Evolutionary conservation across 2,329 filamentous ascomycete genomes (phyloP), one percentile per base, ranked within the genome.

Genomic region (Clarireedia sp.): DNA sequence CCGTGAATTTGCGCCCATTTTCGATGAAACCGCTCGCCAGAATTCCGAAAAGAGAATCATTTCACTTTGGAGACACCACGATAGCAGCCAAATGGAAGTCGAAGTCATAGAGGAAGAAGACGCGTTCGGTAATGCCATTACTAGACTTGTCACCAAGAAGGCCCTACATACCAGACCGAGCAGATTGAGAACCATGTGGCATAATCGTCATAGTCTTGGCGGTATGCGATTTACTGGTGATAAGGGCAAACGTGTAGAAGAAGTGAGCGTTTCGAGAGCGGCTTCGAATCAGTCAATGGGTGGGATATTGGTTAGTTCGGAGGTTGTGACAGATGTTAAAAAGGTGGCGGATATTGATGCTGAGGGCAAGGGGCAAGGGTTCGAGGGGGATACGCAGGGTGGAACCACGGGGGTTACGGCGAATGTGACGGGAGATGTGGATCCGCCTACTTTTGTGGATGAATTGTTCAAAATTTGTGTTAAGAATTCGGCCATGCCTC

Each of bases 1-100:
- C 63, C 76, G 79, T 58, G 84, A 87, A 59, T 76, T 87, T 56
- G 76, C 77, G 14, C 76, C 74, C 19, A 66, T 79, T 14, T 63
- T 78, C 8, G 56, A 62, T 14, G 40, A 43, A 24, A 55, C 21
- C 0, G 41, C 17, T 17, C 48, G 41, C 3, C 48, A 52, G 6
- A 37, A 9, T 6, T 10, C 37, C 12, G 52, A 43, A 16, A 49
- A 50, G 8, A 43, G 19, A 36, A 36, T 43, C 5, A 24, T 49
- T 3, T 43, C 45, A 19, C 26, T 19, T n/a, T 55, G 52, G 52
- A 55, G 52, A 26, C 4, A 16, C 12, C 12, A 17, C 16, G 38
- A 19, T n/a, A 26, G n/a, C 12, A 41, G 17, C 2, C 29, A 37
- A 24, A 37, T 37, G 16, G n/a, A 44, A 3, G 16, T 50, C 1